Evolutionary conservation across 176 grass and related monocot species (phyloP), one percentile per base, ranked within the genome.

Genomic region (Zea luxurians): DNA sequence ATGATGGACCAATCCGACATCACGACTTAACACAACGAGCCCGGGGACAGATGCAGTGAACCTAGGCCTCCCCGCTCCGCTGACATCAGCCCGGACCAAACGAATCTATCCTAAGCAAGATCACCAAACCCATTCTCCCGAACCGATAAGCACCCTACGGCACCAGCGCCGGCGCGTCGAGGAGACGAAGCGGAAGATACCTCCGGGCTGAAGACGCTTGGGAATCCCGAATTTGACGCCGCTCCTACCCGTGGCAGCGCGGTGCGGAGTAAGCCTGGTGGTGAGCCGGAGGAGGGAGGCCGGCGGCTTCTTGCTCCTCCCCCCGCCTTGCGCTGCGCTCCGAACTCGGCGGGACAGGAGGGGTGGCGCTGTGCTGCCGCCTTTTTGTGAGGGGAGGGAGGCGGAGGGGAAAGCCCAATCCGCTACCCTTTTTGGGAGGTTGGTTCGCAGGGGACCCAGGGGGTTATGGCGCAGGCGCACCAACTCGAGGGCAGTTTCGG

Each of bases 271-370:
- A 13, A 9, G 46, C 2, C 13, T 5, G 10, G 54, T 10, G 44
- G 61, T 11, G 45, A 37, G 35, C 36, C 76, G 61, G 46, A 40
- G 37, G 59, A 36, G 10, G 74, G 11, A 11, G 41, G 74, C 58
- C 58, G 13, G 16, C 76, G 48, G 76, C 64, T 16, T 42, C 16
- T 48, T 71, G 42, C 61, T 70, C 66, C 54, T 71, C 78, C 78
- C n/a, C 38, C 38, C 67, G 11, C 15, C 67, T 4, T 7, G 57
- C 35, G 48, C 27, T 48, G 54, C 67, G 59, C 42, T 61, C 43
- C 18, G 48, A 52, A 15, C 17, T 52, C 37, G 36, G 43, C 48
- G 67, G 48, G 17, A 42, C 17, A 9, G 48, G 47, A 67, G 48
- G 18, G 36, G 50, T 6, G 27, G 44, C 3, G 52, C 13, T 64